Base-by-base conservation (phyloP, 2,329 filamentous ascomycete species). In the Aspergillus jensenii region DNA sequence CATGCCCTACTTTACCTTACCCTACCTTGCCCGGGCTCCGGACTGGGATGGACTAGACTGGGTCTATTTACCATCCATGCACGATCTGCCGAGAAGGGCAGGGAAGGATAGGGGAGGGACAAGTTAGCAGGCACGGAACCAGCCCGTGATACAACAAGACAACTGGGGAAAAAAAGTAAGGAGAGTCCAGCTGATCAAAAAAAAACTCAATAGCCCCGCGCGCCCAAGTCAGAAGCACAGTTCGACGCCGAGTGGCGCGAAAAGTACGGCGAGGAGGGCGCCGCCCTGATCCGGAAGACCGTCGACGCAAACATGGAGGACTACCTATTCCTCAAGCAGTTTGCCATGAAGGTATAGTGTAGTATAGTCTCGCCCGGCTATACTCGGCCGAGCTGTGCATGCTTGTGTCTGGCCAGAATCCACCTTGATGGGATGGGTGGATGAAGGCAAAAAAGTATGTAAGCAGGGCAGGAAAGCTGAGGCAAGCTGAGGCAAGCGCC, bases 281-380 rank as follows among this genome's bases (percentile, higher is more conserved):
- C 85, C 5, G 81, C 80, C 59, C 71, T 83, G 55, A 87, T 88
- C 65, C 78, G 81, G 41, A 76, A 84, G 66, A 83, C 83, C 0
- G 85, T 87, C 49, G 81, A 84, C 53, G 79, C 76, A 53, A 86
- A 84, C 68, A 81, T 87, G 68, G 78, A 75, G 56, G 80, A 87
- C 68, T 88, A 87, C 68, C 79, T 86, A 67, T 87, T 87, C 67
- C 67, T 88, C 75, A 87, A 87, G 81, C 82, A 85, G 67, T 88
- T 86, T 70, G 83, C 83, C 61, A 79, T 87, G 71, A 84, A 82
- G 71, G 74, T 78, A 25, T 77, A 70, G 61, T 19, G 23, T 23
- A 9, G 17, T 31, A 31, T n/a, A 9, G 15, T 47, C 19, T 31
- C 27, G 44, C 44, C 14, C 11, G 15, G 45, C 40, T 43, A 43